A percentile compares a stretch with the other conserved stretches of the same genome.
Conservation (phyloP, 2,329 filamentous ascomycete species). For the Grosmannia penicillata region DNA sequence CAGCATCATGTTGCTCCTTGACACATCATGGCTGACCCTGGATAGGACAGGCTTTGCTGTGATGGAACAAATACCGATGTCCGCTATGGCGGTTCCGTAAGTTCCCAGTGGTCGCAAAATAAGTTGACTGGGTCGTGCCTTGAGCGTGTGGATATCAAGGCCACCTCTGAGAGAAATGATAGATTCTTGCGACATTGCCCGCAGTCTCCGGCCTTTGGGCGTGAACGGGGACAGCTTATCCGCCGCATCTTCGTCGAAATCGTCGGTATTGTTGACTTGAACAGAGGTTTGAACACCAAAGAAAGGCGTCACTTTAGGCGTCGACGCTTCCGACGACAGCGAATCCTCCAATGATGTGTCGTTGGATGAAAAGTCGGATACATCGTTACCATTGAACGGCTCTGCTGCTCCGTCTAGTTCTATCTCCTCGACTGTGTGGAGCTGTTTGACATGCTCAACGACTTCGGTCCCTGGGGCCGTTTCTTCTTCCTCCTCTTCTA, state of each 20-base stretch:
- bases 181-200: conserved; percentile 69
- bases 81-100: conserved; percentile 25
- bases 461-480: neutral
- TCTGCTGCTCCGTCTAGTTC: neutral
- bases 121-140: conserved; percentile 61
- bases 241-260: neutral
- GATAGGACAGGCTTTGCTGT: conserved; percentile 44
- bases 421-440: no score
- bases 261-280: neutral
- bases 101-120: conserved; percentile 39
- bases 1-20: conserved; percentile 38
- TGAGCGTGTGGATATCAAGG: conserved; percentile 78
- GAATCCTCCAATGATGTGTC: neutral
- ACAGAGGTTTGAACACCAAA: no score
- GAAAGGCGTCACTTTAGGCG: no score
- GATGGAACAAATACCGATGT: conserved; percentile 42
- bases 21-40: conserved; percentile 21
- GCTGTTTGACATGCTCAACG: neutral
- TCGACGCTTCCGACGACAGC: neutral
- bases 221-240: neutral
- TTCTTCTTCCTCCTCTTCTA: neutral
- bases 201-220: conserved; percentile 23
- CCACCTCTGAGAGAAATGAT: conserved; percentile 77
- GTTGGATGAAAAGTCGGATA: neutral
- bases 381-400: neutral